Base-by-base conservation (phyloP, 1,284 basidiomycete genomes). In the Cutaneotrichosporon sp. region DNA sequence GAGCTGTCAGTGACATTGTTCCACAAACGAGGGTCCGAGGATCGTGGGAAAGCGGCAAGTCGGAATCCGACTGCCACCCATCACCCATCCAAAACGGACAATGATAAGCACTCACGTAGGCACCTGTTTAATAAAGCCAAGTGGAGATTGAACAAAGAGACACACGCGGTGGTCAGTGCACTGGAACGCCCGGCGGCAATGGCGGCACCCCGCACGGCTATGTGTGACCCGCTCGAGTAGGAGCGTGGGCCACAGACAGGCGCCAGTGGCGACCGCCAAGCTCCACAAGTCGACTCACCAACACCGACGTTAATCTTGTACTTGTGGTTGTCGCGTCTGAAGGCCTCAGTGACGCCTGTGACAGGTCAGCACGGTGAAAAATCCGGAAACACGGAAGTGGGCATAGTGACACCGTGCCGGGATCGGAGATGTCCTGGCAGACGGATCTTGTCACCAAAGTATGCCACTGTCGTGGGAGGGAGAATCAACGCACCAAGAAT, bases 261-360 rank as follows among this genome's bases (percentile, higher is more conserved):
- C 26, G 26, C 26, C 7, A 30, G 26, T 30, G 26, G 26, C 47
- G 26, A 30, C 39, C 15, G 21, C 23, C 45, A 17, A 10, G 8
- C 12, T 10, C 13, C 2, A 20, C n/a, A 7, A 46, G 4, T 5
- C 4, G 38, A 74, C 47, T 72, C 72, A 72, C 90, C 90, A 61
- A 93, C 91, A 73, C 94, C 94, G 53, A 98, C 81, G 80, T 98
- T 98, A 75, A 97, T 97, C 78, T 98, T 98, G 67, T 85, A 84
- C 18, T 88, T 78, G 71, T 88, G 83, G 65, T 84, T 84, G 82
- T 96, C 90, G 52, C 88, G 87, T 80, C 94, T 97, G 63, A 66
- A 74, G 52, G 66, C 68, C 51, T 74, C 72, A n/a, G 70, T 70
- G 36, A 74, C 69, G 61, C 70, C 69, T 70, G 51, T 34, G 2